Evolutionary conservation across 208 protist genomes (phyloP).

Genomic region (Leishmania lainsoni): DNA sequence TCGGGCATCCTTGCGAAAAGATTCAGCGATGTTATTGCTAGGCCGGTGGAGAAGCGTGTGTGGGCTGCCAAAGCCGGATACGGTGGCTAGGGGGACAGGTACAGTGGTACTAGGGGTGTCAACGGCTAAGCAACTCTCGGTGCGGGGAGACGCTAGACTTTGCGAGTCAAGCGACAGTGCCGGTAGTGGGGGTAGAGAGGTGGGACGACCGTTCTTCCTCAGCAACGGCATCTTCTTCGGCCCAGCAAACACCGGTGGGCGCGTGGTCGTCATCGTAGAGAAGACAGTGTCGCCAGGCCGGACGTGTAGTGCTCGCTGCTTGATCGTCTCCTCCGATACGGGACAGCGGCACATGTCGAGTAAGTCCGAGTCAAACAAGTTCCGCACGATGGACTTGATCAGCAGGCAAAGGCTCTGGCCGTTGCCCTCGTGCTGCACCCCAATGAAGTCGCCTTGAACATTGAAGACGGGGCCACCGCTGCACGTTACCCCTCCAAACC

Average conservation of each 20-base stretch:
- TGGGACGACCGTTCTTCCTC: neutral
- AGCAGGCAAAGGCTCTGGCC: conserved; percentile 66
- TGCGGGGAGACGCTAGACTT: neutral
- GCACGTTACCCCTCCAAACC: conserved; percentile 36
- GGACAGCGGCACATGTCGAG: conserved; percentile 77
- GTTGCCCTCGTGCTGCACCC: conserved; percentile 71
- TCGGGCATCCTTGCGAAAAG: neutral
- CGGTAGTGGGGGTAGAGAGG: neutral
- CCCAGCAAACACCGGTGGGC: neutral
- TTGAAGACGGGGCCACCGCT: conserved; percentile 87
- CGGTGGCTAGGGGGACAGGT: neutral
- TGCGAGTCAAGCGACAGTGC: neutral
- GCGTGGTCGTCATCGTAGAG: neutral
- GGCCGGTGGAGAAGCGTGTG: neutral
- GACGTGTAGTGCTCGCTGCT: conserved; percentile 16
- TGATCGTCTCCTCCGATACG: conserved; percentile 44
- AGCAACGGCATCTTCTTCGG: no score
- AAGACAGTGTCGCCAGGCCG: neutral
- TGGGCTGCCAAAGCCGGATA: no score
- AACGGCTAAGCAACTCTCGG: neutral
- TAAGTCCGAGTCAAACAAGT: conserved; percentile 69
- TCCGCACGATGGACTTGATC: conserved; percentile 66
- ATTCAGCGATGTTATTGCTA: neutral
- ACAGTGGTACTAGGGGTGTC: neutral
- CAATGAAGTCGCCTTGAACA: conserved; percentile 81